A percentile compares a stretch with the other conserved stretches of the same genome.
phyloP scores from a whole-genome alignment of 106 monocot genomes.

The Iris macrosiphon region DNA sequence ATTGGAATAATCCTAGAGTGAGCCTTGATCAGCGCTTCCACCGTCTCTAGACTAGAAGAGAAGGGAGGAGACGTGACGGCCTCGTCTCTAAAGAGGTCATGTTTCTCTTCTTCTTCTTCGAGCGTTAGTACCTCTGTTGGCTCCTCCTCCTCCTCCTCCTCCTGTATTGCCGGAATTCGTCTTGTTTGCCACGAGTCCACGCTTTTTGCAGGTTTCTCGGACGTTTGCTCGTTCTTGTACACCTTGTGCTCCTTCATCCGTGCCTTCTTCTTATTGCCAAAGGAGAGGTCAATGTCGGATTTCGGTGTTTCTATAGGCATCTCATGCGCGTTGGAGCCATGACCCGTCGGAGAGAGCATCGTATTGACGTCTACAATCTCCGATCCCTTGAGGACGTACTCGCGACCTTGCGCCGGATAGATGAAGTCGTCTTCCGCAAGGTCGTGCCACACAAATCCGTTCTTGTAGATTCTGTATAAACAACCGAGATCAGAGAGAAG shows the following conservation, averaged over 20 bases:
- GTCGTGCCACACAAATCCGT: conserved; percentile 97
- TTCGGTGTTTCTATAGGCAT: conserved; percentile 5
- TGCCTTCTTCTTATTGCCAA: conserved; percentile 15
- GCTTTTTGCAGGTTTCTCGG: conserved; percentile 13
- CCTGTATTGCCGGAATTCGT: background rate
- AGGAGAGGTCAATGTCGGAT: background rate
- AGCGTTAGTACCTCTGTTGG: background rate
- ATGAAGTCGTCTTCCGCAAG: conserved; percentile 77
- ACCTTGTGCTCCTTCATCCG: conserved; percentile 48
- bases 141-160: background rate
- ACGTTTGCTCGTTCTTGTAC: conserved; percentile 36
- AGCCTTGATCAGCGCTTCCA: conserved; percentile 41
- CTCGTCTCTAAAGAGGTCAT: conserved; percentile 50
- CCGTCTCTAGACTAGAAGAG: conserved; percentile 58
- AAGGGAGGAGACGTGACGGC: conserved; percentile 71
- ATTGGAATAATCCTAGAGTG: conserved; percentile 8
- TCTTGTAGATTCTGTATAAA: conserved; percentile 68
- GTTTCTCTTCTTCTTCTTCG: conserved; percentile 16
- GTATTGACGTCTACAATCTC: conserved; percentile 32
- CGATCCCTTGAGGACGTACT: conserved; percentile 93
- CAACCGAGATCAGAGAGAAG: background rate
- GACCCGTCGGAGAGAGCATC: conserved; percentile 5
- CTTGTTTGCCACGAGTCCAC: conserved; percentile 23
- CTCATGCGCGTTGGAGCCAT: conserved; percentile 10
- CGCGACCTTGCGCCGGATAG: conserved; percentile 58